Conservation (phyloP, 2,329 filamentous ascomycete species). For the Nannizzia gypsea region DNA sequence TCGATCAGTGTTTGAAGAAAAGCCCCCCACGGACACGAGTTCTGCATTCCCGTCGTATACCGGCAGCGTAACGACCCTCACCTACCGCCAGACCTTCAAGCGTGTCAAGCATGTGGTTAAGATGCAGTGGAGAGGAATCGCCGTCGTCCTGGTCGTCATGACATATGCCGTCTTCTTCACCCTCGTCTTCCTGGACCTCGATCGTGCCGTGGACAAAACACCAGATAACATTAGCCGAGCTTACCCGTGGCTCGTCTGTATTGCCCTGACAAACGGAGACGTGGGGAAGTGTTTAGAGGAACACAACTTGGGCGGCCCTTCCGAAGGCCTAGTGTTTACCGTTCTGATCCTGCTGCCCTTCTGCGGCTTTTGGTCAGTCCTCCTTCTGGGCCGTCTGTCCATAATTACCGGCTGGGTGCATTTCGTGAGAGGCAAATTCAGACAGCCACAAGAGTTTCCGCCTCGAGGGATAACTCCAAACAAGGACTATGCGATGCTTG, state of each 20-base stretch:
- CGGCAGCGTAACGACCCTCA: conserved; percentile 64
- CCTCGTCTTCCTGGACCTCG: conserved; percentile 77
- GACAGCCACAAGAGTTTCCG: conserved; percentile 60
- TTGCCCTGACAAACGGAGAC: conserved; percentile 47
- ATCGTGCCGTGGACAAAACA: conserved; percentile 53
- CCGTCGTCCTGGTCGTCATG: conserved; percentile 79
- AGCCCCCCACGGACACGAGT: conserved; percentile 54
- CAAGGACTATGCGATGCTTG: conserved; percentile 71
- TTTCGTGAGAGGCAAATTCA: conserved; percentile 42
- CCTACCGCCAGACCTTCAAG: conserved; percentile 76
- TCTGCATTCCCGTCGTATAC: conserved; percentile 64
- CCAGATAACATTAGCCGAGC: conserved; percentile 46
- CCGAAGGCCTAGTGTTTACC: conserved; percentile 64
- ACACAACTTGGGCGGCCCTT: conserved; percentile 50
- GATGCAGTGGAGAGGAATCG: conserved; percentile 88
- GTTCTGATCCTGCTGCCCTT: conserved; percentile 73
- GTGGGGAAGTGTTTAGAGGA: conserved; percentile 54
- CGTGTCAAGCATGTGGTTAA: conserved; percentile 75
- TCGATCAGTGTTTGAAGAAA: conserved; percentile 63
- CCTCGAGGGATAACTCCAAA: conserved; percentile 51
- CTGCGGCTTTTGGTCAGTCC: conserved; percentile 73
- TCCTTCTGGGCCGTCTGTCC: conserved; percentile 70
- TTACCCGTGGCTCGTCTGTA: conserved; percentile 58
- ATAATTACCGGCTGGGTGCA: conserved; percentile 79
- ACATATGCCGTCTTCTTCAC: conserved; percentile 90